Evolutionary conservation across 768 basidiomycete genomes (phyloP).

Genomic region (Calocera cornea): DNA sequence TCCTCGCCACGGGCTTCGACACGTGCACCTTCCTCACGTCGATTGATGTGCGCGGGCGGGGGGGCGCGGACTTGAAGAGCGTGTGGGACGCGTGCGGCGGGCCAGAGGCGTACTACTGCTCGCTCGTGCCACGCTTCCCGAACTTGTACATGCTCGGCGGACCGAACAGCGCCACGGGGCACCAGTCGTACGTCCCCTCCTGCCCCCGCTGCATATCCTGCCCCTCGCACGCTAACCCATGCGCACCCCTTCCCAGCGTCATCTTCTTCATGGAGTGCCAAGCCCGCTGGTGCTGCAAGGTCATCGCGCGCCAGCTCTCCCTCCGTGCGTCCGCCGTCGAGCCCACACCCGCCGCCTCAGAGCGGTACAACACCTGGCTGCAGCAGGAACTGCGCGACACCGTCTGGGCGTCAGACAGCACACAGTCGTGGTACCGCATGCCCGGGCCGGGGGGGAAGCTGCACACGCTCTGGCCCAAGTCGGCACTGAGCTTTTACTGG

Average conservation of each 20-base stretch:
- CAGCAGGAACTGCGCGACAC: slow-evolving; percentile 4
- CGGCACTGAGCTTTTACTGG: neutral
- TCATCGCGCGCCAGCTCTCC: slow-evolving; percentile 12
- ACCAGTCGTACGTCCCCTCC: slow-evolving; percentile 11
- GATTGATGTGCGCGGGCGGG: slow-evolving; percentile 14
- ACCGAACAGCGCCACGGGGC: slow-evolving; percentile 17
- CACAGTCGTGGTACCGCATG: neutral
- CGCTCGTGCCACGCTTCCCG: slow-evolving; percentile 9
- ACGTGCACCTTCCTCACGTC: slow-evolving; percentile 9
- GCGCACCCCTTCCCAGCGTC: slow-evolving; percentile 12
- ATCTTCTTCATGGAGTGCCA: slow-evolving; percentile 4
- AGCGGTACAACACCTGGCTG: slow-evolving; percentile 6
- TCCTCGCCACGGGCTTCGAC: slow-evolving; percentile 14
- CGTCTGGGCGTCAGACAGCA: neutral
- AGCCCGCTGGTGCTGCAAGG: slow-evolving; percentile 5
- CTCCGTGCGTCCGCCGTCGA: slow-evolving; percentile 13
- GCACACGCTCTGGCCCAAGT: neutral
- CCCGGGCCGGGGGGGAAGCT: neutral
- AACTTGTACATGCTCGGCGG: slow-evolving; percentile 17
- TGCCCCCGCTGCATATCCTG: too few relatives aligned
- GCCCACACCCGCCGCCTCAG: slow-evolving; percentile 14
- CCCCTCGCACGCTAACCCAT: slow-evolving; percentile 11
- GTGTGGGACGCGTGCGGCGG: slow-evolving; percentile 12
- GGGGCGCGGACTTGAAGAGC: slow-evolving; percentile 13
- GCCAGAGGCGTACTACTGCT: slow-evolving; percentile 10